A percentile compares a stretch with the other conserved stretches of the same genome.
Conservation (phyloP, 2,329 filamentous ascomycete species). For the Aureobasidium sp. region DNA sequence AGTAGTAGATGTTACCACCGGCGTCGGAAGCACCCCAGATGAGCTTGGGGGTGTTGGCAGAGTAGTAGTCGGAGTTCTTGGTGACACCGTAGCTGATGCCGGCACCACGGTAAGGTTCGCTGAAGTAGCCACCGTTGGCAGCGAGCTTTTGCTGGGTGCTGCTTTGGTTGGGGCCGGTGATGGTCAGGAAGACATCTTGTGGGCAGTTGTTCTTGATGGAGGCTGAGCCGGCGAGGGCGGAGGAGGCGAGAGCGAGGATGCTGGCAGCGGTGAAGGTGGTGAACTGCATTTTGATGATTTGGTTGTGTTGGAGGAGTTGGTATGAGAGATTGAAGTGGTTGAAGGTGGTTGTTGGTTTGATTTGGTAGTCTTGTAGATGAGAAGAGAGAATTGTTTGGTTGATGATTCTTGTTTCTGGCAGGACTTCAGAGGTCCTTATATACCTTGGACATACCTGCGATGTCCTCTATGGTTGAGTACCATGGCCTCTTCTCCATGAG, state of each 20-base stretch:
- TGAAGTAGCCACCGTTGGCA: slow-evolving; percentile 21
- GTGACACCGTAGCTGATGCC: slow-evolving; percentile 29
- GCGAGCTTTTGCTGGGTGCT: slow-evolving; percentile 19
- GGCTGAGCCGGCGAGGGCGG: slow-evolving; percentile 19
- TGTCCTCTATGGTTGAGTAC: neutral
- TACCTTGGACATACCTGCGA: neutral
- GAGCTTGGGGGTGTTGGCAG: slow-evolving; percentile 22
- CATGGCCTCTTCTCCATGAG: neutral
- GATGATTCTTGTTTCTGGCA: slow-evolving; percentile 1
- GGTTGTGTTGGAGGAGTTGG: neutral
- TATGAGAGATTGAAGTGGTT: slow-evolving; percentile 6
- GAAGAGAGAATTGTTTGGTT: slow-evolving; percentile 1
- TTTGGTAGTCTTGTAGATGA: neutral
- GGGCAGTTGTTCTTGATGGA: slow-evolving; percentile 27
- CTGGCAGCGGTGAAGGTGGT: slow-evolving; percentile 16
- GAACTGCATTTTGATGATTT: slow-evolving; percentile 21
- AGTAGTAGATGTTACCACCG: slow-evolving; percentile 25
- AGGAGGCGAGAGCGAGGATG: slow-evolving; percentile 19
- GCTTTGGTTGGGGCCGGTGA: slow-evolving; percentile 22
- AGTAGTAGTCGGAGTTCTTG: slow-evolving; percentile 24
- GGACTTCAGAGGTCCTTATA: neutral
- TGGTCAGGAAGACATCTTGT: slow-evolving; percentile 24
- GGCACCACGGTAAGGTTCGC: slow-evolving; percentile 21
- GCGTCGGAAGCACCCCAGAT: slow-evolving; percentile 24
- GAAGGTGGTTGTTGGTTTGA: neutral